phyloP scores from a whole-genome alignment of 768 basidiomycete genomes.

The Pisolithus microcarpus region DNA sequence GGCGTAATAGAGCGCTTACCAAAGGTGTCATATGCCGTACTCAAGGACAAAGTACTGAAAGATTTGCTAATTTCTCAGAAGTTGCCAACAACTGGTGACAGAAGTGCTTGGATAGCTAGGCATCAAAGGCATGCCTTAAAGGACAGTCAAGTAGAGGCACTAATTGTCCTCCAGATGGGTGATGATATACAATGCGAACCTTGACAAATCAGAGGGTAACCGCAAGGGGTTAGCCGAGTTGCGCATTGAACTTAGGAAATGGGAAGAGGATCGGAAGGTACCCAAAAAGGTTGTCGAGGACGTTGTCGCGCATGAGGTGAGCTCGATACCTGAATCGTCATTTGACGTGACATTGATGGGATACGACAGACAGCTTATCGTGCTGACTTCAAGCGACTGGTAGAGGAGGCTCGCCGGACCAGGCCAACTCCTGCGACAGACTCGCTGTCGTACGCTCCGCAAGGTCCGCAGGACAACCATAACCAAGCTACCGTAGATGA shows the following conservation, averaged over 20 bases:
- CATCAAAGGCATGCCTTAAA: conserved; percentile 46
- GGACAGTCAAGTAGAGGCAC: background rate
- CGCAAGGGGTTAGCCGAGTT: conserved; percentile 44
- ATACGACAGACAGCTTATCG: conserved; percentile 15
- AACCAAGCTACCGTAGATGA: conserved; percentile 29
- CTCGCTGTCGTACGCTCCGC: background rate
- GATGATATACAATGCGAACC: conserved; percentile 62
- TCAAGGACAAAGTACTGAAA: conserved; percentile 55
- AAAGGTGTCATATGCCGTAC: conserved; percentile 55
- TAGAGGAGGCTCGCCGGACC: conserved; percentile 30
- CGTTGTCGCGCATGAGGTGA: conserved; percentile 34
- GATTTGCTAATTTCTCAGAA: conserved; percentile 48
- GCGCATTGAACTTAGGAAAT: conserved; percentile 44
- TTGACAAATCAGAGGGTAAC: conserved; percentile 44
- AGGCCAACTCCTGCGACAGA: conserved; percentile 19
- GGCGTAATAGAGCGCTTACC: conserved; percentile 44
- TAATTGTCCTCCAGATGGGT: conserved; percentile 46
- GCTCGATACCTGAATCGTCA: background rate
- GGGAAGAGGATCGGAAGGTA: conserved; percentile 47
- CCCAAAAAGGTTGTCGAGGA: conserved; percentile 31
- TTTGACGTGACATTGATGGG: too few relatives aligned
- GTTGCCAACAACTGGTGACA: conserved; percentile 47
- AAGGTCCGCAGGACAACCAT: conserved; percentile 1
- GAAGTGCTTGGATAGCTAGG: conserved; percentile 43
- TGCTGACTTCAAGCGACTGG: conserved; percentile 29